These are phyloP conservation scores for Umbelopsis sp. DNA, from an alignment of 192 early-diverging fungal genomes.

Conservation along the genomic window DNA sequence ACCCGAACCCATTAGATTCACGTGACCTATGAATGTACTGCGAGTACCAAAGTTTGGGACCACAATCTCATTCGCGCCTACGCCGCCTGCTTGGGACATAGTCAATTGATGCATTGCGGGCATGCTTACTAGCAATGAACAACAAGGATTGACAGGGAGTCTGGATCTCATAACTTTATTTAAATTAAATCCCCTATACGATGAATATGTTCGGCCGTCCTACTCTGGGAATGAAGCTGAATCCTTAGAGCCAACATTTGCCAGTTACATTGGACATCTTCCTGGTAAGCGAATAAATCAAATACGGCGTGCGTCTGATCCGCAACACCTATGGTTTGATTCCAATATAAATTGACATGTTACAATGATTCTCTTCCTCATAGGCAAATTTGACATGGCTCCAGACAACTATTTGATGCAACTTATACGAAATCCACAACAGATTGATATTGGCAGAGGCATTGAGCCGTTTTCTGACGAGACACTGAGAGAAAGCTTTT, in stretches of 20 bases:
- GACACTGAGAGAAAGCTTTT: slow-evolving; percentile 30
- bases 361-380: too few relatives aligned
- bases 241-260: slow-evolving; percentile 21
- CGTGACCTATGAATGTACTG: neutral
- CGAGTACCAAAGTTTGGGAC: neutral
- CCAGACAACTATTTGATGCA: slow-evolving; percentile 34
- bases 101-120: slow-evolving; percentile 2
- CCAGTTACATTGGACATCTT: slow-evolving; percentile 30
- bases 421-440: slow-evolving; percentile 36
- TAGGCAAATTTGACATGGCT: slow-evolving; percentile 28
- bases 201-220: slow-evolving; percentile 39
- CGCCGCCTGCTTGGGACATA: neutral
- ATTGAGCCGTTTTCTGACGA: slow-evolving; percentile 33
- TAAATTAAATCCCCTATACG: slow-evolving; percentile 34
- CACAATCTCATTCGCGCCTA: neutral
- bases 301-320: neutral
- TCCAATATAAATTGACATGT: too few relatives aligned
- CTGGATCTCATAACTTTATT: slow-evolving; percentile 41
- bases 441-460: slow-evolving; percentile 7
- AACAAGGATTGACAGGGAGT: slow-evolving; percentile 34
- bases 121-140: slow-evolving; percentile 12
- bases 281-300: slow-evolving; percentile 25
- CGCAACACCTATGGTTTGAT: too few relatives aligned
- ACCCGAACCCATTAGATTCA: too few relatives aligned
- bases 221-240: slow-evolving; percentile 29